Base-by-base conservation (phyloP, 495 filamentous ascomycete genomes). In the Amorphotheca resinae region DNA sequence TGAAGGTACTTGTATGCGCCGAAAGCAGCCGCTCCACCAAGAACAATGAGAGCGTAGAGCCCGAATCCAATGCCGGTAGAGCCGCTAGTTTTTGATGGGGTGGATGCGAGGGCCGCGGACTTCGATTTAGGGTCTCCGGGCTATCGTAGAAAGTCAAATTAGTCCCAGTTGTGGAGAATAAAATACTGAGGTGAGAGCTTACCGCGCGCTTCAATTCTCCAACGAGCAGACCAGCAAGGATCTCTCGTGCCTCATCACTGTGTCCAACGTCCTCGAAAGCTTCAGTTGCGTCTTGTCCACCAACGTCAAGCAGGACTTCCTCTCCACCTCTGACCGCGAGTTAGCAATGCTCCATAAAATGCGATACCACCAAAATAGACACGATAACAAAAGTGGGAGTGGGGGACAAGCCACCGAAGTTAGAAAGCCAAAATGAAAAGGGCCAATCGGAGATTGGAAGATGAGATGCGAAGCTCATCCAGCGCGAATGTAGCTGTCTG, bases 251-350 rank as follows among this genome's bases (percentile, higher is more conserved):
- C 71, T 99, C 93, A 63, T 99, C 93, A 62, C 83, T 91, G 80
- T 99, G 93, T 49, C 93, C 93, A 61, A 99, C 93, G 66, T 99
- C 93, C 70, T 99, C 91, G 62, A 99, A 99, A 44, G 91, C 87
- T 66, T 96, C 93, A 55, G 91, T 93, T 54, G 87, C 83, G 67
- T 99, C 91, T 67, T 94, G 87, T 58, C 91, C 91, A 56, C 71
- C 91, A 50, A 96, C 88, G 59, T 99, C 93, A 53, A 96, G 76
- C 22, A 99, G 69, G 53, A 96, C 91, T 72, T 99, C 93, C 67
- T 96, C 93, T 65, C 91, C 91, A 70, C 93, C 93, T 40, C 91
- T 98, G 58, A 45, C 22, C 14, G 33, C 8, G 33, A 34, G 35
- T 53, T 49, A 53, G 50, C 31, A 51, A 15, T 20, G 31, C 9